Conservation (phyloP, 2,329 filamentous ascomycete species). For the Ceratocystis cacaofunesta region DNA sequence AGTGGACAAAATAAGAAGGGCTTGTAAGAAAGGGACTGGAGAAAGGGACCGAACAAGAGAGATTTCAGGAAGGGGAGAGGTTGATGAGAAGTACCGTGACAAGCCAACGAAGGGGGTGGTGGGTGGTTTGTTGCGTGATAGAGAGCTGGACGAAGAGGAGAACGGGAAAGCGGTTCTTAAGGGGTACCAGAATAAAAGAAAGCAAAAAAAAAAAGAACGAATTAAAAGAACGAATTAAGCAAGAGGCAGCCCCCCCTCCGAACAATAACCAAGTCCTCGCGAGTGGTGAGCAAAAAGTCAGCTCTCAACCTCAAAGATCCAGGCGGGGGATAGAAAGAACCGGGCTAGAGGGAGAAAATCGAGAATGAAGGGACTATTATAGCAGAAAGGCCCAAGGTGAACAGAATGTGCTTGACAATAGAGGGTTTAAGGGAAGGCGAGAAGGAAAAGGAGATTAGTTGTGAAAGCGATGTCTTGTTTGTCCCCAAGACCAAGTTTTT, state of each 20-base stretch:
- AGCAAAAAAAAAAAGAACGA: not conserved
- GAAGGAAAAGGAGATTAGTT: slow-evolving; percentile 12
- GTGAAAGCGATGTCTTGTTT: not conserved
- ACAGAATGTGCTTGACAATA: slow-evolving; percentile 15
- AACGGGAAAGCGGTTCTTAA: not conserved
- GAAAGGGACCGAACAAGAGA: not conserved
- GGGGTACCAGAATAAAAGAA: not conserved
- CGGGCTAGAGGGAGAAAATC: slow-evolving; percentile 6
- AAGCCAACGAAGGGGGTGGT: not conserved
- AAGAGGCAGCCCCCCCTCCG: not conserved
- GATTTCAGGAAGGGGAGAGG: not conserved
- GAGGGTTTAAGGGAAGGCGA: slow-evolving; percentile 11
- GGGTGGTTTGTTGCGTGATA: not conserved
- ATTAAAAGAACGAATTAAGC: not conserved
- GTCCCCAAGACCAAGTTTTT: not conserved
- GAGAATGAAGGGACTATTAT: slow-evolving; percentile 16
- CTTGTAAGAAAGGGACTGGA: not conserved
- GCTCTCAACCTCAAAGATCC: not conserved
- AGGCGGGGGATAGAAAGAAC: slow-evolving; percentile 1
- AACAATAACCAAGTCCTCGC: not conserved
- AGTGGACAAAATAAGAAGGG: not conserved
- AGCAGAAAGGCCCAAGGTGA: not conserved
- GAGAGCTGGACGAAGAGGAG: not conserved
- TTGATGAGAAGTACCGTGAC: not conserved
- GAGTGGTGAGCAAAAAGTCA: not conserved